phyloP scores from a whole-genome alignment of 169 alveolate species.

The Cryptosporidium xiaoi region DNA sequence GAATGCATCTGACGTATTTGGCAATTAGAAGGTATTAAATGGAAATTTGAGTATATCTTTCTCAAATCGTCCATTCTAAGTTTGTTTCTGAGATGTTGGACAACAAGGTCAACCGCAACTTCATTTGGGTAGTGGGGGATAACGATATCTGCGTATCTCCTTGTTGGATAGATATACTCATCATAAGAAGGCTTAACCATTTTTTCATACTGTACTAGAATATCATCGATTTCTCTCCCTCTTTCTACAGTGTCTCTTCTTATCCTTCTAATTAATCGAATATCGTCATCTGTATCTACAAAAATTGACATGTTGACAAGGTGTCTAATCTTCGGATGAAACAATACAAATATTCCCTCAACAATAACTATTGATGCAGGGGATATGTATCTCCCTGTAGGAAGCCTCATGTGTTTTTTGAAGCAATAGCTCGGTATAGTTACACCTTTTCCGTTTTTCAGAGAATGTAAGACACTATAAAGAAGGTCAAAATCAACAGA shows the following conservation, averaged over 20 bases:
- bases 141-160: slow-evolving; percentile 83
- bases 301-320: slow-evolving; percentile 85
- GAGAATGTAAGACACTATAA: slow-evolving; percentile 43
- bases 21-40: slow-evolving; percentile 67
- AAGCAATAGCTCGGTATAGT: slow-evolving; percentile 83
- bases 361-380: slow-evolving; percentile 83
- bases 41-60: slow-evolving; percentile 59
- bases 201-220: slow-evolving; percentile 77
- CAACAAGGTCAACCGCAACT: slow-evolving; percentile 76
- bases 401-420: slow-evolving; percentile 75
- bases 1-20: slow-evolving; percentile 76
- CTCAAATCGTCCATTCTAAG: slow-evolving; percentile 69
- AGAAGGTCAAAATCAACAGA: slow-evolving; percentile 84
- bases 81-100: slow-evolving; percentile 69
- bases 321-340: slow-evolving; percentile 83
- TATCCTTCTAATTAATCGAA: slow-evolving; percentile 83
- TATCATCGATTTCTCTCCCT: slow-evolving; percentile 80
- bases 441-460: slow-evolving; percentile 76
- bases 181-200: slow-evolving; percentile 84
- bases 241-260: slow-evolving; percentile 78
- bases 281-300: slow-evolving; percentile 85
- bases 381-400: slow-evolving; percentile 58
- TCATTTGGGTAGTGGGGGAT: slow-evolving; percentile 79
- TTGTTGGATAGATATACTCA: slow-evolving; percentile 84
- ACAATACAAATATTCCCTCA: slow-evolving; percentile 86